These are phyloP conservation scores for Cucurbita argyrosperma DNA, from an alignment of 306 rosid species.

Conservation along the genomic window DNA sequence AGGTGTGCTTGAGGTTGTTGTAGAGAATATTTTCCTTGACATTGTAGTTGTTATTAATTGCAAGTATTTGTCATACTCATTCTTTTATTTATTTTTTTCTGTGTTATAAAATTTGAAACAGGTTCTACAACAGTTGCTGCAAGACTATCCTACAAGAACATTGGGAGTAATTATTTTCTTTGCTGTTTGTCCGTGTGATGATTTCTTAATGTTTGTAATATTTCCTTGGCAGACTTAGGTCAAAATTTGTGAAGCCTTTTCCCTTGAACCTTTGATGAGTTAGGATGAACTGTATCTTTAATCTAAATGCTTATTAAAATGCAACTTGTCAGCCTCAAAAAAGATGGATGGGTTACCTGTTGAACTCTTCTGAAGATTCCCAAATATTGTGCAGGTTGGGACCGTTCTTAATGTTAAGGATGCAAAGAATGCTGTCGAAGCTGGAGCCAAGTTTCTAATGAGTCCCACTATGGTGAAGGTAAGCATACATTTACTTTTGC, in stretches of 20 bases:
- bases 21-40: constrained; percentile 3
- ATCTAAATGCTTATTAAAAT: not conserved
- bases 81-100: constrained; percentile 1
- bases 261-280: not conserved
- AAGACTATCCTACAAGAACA: constrained; percentile 48
- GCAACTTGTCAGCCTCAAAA: not conserved
- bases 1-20: constrained; percentile 82
- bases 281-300: not conserved
- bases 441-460: constrained; percentile 92
- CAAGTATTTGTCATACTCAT: constrained; percentile 11
- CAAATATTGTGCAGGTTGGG: constrained; percentile 51
- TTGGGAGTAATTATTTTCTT: constrained; percentile 41
- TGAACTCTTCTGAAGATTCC: constrained; percentile 16
- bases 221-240: not conserved
- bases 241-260: not conserved
- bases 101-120: constrained; percentile 9
- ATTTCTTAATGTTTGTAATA: not conserved
- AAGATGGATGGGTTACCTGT: not conserved
- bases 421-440: constrained; percentile 47
- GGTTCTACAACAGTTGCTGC: constrained; percentile 63
- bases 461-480: constrained; percentile 78
- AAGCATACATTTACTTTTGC: constrained; percentile 4
- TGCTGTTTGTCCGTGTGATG: not conserved
- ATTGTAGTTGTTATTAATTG: constrained; percentile 1
- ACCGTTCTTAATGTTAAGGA: constrained; percentile 70